Conservation (phyloP, 768 basidiomycete genomes). For the Collybia mongolica region DNA sequence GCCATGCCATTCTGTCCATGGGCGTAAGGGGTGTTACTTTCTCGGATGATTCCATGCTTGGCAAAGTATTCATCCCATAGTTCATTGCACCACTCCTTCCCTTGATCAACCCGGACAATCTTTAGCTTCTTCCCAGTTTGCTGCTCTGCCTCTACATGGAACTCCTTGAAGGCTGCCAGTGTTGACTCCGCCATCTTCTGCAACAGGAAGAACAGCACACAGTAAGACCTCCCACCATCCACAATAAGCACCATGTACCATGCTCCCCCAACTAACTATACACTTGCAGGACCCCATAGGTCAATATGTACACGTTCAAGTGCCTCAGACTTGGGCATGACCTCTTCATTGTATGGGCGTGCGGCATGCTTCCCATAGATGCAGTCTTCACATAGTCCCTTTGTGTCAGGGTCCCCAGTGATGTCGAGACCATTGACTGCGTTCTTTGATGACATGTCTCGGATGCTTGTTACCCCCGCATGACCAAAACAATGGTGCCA, state of each 20-base stretch:
- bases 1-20: conserved; percentile 26
- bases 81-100: conserved; percentile 23
- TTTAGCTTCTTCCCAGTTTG: conserved; percentile 15
- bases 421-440: neutral
- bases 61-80: conserved; percentile 15
- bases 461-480: neutral
- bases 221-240: conserved; percentile 10
- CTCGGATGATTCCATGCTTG: conserved; percentile 18
- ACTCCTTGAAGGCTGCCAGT: conserved; percentile 11
- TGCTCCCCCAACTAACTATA: conserved; percentile 11
- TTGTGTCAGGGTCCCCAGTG: neutral
- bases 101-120: conserved; percentile 18
- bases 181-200: conserved; percentile 18
- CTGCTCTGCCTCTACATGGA: conserved; percentile 7
- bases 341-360: conserved; percentile 14
- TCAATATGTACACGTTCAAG: conserved; percentile 11
- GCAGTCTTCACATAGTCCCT: neutral
- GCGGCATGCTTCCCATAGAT: neutral
- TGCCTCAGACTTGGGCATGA: conserved; percentile 9
- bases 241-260: conserved; percentile 22
- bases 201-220: conserved; percentile 12
- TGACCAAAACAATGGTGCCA: no score
- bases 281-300: conserved; percentile 20
- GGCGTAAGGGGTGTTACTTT: conserved; percentile 20
- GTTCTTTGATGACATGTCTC: neutral